Conservation (phyloP, 768 basidiomycete genomes). For the Chalciporus sphaerocephalus region DNA sequence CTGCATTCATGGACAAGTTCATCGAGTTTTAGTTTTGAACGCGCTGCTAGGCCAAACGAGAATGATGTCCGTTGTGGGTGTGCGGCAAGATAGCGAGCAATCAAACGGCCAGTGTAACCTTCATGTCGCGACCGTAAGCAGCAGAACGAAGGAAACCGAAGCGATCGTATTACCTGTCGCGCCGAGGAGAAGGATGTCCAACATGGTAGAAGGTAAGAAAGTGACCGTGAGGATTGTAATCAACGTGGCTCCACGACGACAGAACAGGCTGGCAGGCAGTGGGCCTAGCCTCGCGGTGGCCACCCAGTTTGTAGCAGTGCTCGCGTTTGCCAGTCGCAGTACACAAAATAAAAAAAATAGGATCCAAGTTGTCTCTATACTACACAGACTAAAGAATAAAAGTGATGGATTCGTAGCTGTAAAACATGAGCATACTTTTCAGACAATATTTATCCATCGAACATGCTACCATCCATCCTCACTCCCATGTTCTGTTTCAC, state of each 20-base stretch:
- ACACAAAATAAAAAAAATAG: background rate
- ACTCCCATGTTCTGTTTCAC: constrained; percentile 82
- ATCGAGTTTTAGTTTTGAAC: constrained; percentile 61
- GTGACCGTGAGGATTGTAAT: constrained; percentile 6
- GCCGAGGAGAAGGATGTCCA: constrained; percentile 66
- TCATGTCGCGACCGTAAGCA: constrained; percentile 9
- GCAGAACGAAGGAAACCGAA: constrained; percentile 1
- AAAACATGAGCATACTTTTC: no score
- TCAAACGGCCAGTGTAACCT: constrained; percentile 70
- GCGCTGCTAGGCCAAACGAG: constrained; percentile 64
- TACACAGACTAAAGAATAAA: background rate
- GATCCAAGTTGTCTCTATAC: background rate
- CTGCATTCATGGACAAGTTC: constrained; percentile 43
- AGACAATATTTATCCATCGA: constrained; percentile 38
- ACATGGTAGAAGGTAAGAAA: constrained; percentile 28
- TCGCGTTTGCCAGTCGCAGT: no score
- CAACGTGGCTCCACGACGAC: constrained; percentile 7
- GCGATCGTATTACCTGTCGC: constrained; percentile 46
- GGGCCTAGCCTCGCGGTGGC: background rate
- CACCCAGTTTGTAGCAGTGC: no score
- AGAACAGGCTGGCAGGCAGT: constrained; percentile 5
- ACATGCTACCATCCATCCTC: constrained; percentile 72
- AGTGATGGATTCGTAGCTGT: no score
- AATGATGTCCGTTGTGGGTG: constrained; percentile 61
- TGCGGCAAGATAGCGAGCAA: constrained; percentile 57